Base-by-base conservation (phyloP, 2,329 filamentous ascomycete genomes). In the Stachybotrys chlorohalonatus region DNA sequence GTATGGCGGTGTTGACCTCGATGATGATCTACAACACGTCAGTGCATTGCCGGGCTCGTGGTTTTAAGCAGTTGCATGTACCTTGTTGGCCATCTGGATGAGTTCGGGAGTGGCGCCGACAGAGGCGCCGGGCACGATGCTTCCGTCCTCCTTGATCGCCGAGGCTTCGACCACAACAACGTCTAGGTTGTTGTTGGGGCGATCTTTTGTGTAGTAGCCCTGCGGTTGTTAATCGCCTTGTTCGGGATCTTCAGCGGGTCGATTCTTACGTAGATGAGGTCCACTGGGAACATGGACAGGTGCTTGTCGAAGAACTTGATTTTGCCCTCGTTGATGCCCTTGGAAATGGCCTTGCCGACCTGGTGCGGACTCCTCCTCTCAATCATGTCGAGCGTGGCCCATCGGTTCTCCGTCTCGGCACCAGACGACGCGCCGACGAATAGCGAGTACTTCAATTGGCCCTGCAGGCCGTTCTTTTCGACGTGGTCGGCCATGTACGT, bases 281-380 rank as follows among this genome's bases (percentile, higher is more conserved):
- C 90, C 46, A 86, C 81, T 5, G 90, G 90, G 69, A 95, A 95
- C 90, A 95, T 95, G 72, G 86, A 91, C 67, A 95, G 70, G 75
- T 95, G 90, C 76, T 95, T 95, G 70, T 95, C 90, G 68, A 95
- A 95, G 73, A 95, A 95, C 59, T 93, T 85, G 73, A 95, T 95
- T 61, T 86, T 80, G 48, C 90, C 90, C 63, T 86, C 84, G 70
- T 95, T 95, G 74, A 95, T 95, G 9, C 90, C 90, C 76, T 90
- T 93, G 57, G 90, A 83, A 60, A 95, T 95, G 56, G 88, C 81
- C 76, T 95, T 95, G 67, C 90, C 90, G 57, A 95, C 90, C 69
- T 95, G 90, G 73, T 95, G 90, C 54, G 90, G 90, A 62, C 83
- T 82, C 55, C 90, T 82, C 55, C 90, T 80, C 74, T 93, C 86